A percentile compares a stretch with the other conserved stretches of the same genome.
phyloP scores from a whole-genome alignment of 2,329 filamentous ascomycete species.

The Venturiaceae sp. region DNA sequence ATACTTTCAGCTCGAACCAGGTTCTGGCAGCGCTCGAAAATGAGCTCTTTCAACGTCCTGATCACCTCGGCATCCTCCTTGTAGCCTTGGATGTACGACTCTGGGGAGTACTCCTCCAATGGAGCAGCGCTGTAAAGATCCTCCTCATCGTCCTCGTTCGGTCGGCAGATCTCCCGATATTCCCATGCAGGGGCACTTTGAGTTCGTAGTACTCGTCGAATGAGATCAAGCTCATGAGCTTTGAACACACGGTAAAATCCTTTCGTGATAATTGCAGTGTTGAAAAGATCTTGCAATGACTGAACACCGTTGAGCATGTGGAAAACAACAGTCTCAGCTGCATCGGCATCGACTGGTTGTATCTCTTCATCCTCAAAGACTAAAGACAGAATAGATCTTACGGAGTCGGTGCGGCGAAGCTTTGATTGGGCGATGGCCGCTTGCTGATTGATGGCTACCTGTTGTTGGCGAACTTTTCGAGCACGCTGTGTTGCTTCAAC shows the following conservation, averaged over 20 bases:
- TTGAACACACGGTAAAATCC: slow-evolving; percentile 51
- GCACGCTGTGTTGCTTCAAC: neutral
- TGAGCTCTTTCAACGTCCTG: slow-evolving; percentile 43
- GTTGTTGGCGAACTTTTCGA: neutral
- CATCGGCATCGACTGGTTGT: slow-evolving; percentile 2
- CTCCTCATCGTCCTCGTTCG: slow-evolving; percentile 27
- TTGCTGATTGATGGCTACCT: neutral
- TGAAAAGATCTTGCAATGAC: slow-evolving; percentile 45
- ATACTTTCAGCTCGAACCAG: slow-evolving; percentile 16
- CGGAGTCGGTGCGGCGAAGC: slow-evolving; percentile 1
- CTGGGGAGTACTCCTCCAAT: slow-evolving; percentile 43
- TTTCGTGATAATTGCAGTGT: slow-evolving; percentile 42
- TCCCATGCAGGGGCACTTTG: slow-evolving; percentile 52
- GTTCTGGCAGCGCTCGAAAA: slow-evolving; percentile 37
- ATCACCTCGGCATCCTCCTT: slow-evolving; percentile 44
- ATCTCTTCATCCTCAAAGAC: slow-evolving; percentile 6
- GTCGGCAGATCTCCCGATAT: slow-evolving; percentile 46
- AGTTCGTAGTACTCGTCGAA: slow-evolving; percentile 40
- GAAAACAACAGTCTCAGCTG: slow-evolving; percentile 41
- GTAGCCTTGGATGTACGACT: slow-evolving; percentile 41
- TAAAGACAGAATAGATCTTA: neutral
- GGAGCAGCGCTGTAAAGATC: slow-evolving; percentile 32
- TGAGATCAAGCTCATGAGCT: slow-evolving; percentile 42
- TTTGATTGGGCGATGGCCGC: neutral
- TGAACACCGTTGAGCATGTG: slow-evolving; percentile 40